phyloP scores from a whole-genome alignment of 495 filamentous ascomycete genomes.

The Penicillium atrosanguineum region DNA sequence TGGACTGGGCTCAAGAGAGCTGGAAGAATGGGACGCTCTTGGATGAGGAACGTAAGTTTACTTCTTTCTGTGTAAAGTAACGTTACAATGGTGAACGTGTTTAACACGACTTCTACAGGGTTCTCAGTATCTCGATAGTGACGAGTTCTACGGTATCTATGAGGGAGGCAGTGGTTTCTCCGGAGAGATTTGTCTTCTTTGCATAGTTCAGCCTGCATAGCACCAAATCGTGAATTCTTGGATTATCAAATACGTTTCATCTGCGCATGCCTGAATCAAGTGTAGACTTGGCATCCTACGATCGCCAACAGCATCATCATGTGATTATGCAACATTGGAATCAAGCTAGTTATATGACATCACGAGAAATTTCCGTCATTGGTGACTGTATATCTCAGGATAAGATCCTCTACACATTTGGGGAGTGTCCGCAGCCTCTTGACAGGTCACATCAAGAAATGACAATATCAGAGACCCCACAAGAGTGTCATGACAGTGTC shows the following conservation, averaged over 20 bases:
- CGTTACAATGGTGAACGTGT: background rate
- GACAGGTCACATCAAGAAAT: too few relatives aligned
- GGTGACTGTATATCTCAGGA: too few relatives aligned
- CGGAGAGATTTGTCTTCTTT: too few relatives aligned
- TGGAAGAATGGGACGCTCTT: conserved; percentile 76
- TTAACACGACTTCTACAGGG: background rate
- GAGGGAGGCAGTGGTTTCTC: background rate
- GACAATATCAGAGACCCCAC: too few relatives aligned
- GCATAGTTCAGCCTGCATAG: background rate
- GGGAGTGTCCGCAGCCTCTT: too few relatives aligned
- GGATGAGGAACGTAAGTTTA: conserved; percentile 66
- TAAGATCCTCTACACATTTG: too few relatives aligned
- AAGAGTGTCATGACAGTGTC: too few relatives aligned
- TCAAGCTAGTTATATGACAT: too few relatives aligned
- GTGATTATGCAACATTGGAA: too few relatives aligned
- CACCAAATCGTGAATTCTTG: background rate
- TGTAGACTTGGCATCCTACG: background rate
- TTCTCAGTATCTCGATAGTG: background rate
- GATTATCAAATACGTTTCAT: background rate
- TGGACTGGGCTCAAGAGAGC: conserved; percentile 73
- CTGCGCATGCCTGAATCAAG: background rate
- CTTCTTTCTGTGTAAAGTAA: background rate
- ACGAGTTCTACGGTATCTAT: background rate
- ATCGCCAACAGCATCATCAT: background rate
- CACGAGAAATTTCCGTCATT: too few relatives aligned